Evolutionary conservation across 202 grass and related monocot species (phyloP), one percentile per base, ranked within the genome.

Genomic region (Schoenoplectus triqueter): DNA sequence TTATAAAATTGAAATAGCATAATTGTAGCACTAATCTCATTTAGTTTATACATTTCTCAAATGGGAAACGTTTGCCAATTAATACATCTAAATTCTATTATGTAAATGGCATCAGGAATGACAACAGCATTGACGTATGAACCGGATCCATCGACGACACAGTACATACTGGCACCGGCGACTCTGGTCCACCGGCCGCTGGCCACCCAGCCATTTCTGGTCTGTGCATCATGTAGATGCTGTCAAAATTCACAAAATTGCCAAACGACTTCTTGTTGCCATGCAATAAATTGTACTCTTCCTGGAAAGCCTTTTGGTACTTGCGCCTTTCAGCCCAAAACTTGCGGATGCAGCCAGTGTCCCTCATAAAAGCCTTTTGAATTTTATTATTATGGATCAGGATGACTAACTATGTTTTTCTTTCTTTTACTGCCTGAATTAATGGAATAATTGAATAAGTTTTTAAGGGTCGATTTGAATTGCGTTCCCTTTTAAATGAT

Each of bases 241-340:
- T 45, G 10, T 15, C 39, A 44, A 69, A 45, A 44, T 15, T 73
- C 47, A 21, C 19, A 52, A 9, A 52, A 51, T 21, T 73, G 70
- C 11, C 0, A 20, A 10, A 10, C 70, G 2, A 10, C 70, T 50
- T 22, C 17, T 11, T 73, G 70, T 73, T 73, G 70, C 47, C 20
- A 51, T 5, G 47, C 1, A 73, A 73, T 73, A 10, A 51, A 52
- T 19, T 73, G 46, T 17, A 52, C 21, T 73, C 47, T 73, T 13
- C 70, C 47, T 2, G 70, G 70, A 73, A 73, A 73, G 10, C 46
- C 47, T n/a, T 73, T 73, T 21, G 70, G 70, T 49, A 73, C 70
- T 10, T 73, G 70, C 7, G 47, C 7, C 8, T 51, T 73, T 73
- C 45, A 49, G 15, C 70, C 46, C 7, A 51, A 20, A 51, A 73